phyloP scores from a whole-genome alignment of 1,284 basidiomycete species.

The Ganoderma lucidum region DNA sequence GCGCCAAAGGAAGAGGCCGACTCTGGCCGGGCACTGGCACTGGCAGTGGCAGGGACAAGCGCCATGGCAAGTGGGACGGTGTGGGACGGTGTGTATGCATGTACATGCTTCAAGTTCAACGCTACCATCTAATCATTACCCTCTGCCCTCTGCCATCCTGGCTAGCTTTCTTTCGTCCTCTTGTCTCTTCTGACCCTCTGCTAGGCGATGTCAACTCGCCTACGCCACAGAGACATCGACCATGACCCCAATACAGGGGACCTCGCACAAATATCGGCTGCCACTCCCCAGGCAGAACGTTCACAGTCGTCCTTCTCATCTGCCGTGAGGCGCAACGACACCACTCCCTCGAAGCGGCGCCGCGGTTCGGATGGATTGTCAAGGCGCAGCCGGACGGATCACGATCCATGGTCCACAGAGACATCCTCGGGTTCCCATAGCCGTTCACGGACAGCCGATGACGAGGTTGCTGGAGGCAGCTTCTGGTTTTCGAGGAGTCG shows the following conservation, averaged over 20 bases:
- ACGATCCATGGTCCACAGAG: constrained; percentile 34
- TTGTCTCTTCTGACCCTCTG: not conserved
- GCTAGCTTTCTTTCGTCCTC: not conserved
- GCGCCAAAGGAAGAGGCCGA: too few relatives aligned
- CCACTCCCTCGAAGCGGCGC: constrained; percentile 37
- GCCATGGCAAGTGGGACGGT: not conserved
- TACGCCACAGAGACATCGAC: constrained; percentile 4
- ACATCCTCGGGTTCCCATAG: constrained; percentile 28
- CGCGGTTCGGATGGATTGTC: constrained; percentile 39
- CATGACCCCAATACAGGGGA: constrained; percentile 6
- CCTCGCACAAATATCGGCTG: constrained; percentile 13
- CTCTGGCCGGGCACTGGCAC: too few relatives aligned
- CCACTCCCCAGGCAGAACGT: constrained; percentile 34
- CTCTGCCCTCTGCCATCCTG: not conserved
- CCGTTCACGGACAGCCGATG: constrained; percentile 38
- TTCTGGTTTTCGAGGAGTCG: constrained; percentile 21
- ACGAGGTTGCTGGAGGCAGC: constrained; percentile 27
- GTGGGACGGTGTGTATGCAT: not conserved
- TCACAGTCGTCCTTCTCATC: constrained; percentile 40
- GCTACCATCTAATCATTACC: not conserved
- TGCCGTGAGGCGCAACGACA: constrained; percentile 37
- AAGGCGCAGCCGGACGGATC: constrained; percentile 35
- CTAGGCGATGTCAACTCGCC: constrained; percentile 12
- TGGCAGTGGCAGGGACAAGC: not conserved
- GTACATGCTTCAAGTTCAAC: too few relatives aligned